Evolutionary conservation across 2,329 filamentous ascomycete genomes (phyloP).

Genomic region (Venturia nashicola): DNA sequence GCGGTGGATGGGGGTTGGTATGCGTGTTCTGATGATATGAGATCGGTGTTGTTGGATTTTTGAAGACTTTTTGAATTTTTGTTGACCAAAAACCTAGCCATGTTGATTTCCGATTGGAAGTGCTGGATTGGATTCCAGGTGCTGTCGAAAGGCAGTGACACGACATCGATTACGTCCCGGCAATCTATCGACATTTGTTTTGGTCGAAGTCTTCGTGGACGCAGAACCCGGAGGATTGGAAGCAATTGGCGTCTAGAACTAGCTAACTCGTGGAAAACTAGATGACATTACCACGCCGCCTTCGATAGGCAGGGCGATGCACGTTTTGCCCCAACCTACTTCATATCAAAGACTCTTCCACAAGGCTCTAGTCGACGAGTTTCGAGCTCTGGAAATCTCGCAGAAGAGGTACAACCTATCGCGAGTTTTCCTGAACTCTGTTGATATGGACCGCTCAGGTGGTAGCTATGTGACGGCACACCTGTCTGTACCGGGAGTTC

Average conservation of each 20-base stretch:
- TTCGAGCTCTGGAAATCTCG: not conserved
- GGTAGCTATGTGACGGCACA: not conserved
- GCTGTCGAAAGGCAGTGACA: no score
- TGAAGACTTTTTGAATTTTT: no score
- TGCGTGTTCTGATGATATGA: no score
- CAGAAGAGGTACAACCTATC: not conserved
- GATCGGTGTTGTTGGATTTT: no score
- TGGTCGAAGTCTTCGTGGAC: no score
- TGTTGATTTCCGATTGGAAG: no score
- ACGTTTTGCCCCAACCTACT: not conserved
- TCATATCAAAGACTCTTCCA: not conserved
- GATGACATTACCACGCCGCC: not conserved
- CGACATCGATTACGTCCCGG: no score
- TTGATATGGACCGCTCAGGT: not conserved
- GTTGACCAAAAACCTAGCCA: no score
- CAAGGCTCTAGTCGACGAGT: not conserved
- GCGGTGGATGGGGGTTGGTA: no score
- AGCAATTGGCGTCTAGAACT: not conserved
- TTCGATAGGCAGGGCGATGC: not conserved
- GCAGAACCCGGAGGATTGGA: no score
- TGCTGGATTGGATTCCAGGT: no score
- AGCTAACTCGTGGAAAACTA: not conserved
- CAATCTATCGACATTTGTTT: no score
- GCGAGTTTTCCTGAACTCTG: not conserved
- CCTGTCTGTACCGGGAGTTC: slow-evolving; percentile 17